Conservation (phyloP, 108 stramenopile genomes). For the Conticribra guillardii region DNA sequence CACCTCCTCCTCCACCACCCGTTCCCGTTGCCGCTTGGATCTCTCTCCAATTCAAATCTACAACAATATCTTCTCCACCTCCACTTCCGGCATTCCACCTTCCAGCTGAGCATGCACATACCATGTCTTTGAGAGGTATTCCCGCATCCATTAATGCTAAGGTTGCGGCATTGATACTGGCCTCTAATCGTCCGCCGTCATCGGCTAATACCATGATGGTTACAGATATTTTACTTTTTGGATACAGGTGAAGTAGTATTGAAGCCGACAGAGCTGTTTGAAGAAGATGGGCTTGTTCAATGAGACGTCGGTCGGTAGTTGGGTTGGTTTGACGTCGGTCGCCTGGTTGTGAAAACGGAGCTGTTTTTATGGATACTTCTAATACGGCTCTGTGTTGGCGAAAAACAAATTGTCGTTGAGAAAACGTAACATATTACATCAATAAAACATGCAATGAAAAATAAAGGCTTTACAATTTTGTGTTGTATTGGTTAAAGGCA, state of each 20-base stretch:
- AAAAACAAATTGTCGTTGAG: not conserved
- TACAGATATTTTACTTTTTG: conserved; percentile 75
- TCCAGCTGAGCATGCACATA: conserved; percentile 86
- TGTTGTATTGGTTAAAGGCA: too few species aligned
- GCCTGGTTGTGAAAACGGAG: conserved; percentile 74
- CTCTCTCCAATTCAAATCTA: conserved; percentile 84
- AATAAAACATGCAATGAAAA: not conserved
- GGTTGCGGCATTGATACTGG: conserved; percentile 87
- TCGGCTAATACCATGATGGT: conserved; percentile 76
- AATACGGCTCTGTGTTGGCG: conserved; percentile 55
- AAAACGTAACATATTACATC: not conserved
- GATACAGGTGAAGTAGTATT: conserved; percentile 79
- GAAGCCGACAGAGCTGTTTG: conserved; percentile 81
- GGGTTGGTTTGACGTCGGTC: conserved; percentile 77
- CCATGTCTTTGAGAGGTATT: conserved; percentile 82
- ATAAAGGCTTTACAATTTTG: too few species aligned
- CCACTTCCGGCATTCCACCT: conserved; percentile 55
- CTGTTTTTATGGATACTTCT: conserved; percentile 65
- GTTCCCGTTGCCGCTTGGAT: conserved; percentile 48
- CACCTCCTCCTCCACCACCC: conserved; percentile 43
- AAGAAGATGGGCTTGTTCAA: conserved; percentile 76
- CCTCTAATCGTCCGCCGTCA: conserved; percentile 85
- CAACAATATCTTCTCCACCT: conserved; percentile 59
- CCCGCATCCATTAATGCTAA: conserved; percentile 84
- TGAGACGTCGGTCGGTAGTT: conserved; percentile 74